A percentile compares a stretch with the other conserved stretches of the same genome.
Conservation (phyloP, 495 filamentous ascomycete species). For the Terfezia claveryi region DNA sequence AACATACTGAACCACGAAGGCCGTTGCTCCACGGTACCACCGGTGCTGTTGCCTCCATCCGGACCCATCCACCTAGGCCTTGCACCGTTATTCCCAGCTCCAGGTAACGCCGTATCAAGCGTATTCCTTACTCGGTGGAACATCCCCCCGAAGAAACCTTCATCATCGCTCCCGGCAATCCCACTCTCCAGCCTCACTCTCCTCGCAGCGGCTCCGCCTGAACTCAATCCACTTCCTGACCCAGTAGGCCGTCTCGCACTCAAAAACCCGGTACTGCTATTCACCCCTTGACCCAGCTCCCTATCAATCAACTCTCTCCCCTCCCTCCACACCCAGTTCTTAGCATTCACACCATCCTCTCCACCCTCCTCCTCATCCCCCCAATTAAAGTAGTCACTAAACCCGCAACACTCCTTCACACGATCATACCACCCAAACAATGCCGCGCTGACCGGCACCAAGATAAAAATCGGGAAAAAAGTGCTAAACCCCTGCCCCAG, state of each 20-base stretch:
- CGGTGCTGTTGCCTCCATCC: background rate
- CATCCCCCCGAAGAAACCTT: slow-evolving; percentile 63
- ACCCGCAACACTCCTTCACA: slow-evolving; percentile 54
- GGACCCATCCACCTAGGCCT: slow-evolving; percentile 42
- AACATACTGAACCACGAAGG: background rate
- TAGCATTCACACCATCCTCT: slow-evolving; percentile 42
- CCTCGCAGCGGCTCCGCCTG: slow-evolving; percentile 20
- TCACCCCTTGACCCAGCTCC: slow-evolving; percentile 40
- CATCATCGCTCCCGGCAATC: slow-evolving; percentile 30
- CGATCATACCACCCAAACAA: slow-evolving; percentile 71
- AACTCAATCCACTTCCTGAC: slow-evolving; percentile 22
- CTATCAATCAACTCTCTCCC: slow-evolving; percentile 83
- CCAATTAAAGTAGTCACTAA: slow-evolving; percentile 51
- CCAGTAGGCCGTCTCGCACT: background rate
- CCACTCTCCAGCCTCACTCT: slow-evolving; percentile 13
- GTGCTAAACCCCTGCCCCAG: slow-evolving; percentile 68
- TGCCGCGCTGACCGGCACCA: slow-evolving; percentile 62
- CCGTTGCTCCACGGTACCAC: background rate
- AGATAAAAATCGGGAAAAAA: slow-evolving; percentile 68
- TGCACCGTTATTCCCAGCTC: background rate
- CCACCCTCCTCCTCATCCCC: slow-evolving; percentile 44
- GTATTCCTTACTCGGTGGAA: slow-evolving; percentile 77
- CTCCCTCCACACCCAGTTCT: slow-evolving; percentile 54
- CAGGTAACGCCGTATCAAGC: slow-evolving; percentile 41
- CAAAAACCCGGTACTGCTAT: slow-evolving; percentile 2